Evolutionary conservation across 495 filamentous ascomycete species (phyloP).

Genomic region (Bathelium albidoporum): DNA sequence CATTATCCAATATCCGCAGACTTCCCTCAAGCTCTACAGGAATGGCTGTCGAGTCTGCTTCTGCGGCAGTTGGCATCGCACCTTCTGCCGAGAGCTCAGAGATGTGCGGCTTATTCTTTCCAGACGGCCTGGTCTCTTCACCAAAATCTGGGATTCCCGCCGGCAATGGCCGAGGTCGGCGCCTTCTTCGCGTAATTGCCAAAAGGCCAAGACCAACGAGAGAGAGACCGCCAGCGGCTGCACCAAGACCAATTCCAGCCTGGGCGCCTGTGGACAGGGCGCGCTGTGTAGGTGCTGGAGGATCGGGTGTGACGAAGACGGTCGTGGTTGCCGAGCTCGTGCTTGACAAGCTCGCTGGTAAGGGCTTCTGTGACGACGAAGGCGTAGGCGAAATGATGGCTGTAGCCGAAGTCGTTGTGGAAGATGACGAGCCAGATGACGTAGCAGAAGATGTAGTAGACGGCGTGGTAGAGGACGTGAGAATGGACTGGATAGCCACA

Average conservation of each 20-base stretch:
- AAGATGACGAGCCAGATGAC: no score
- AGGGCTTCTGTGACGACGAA: neutral
- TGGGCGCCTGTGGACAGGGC: neutral
- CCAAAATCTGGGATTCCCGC: neutral
- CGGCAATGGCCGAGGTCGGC: neutral
- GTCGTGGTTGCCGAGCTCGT: neutral
- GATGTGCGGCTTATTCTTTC: neutral
- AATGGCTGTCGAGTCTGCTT: neutral
- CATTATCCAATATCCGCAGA: no score
- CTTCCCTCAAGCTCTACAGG: neutral
- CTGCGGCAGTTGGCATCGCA: no score
- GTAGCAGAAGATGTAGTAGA: neutral
- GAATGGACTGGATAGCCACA: no score
- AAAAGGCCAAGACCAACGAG: neutral
- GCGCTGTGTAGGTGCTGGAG: neutral
- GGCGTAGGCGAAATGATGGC: neutral
- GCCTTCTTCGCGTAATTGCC: neutral
- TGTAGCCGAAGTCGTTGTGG: neutral
- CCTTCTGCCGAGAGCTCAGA: no score
- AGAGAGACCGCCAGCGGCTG: neutral
- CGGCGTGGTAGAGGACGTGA: neutral
- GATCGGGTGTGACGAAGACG: neutral
- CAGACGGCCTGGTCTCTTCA: neutral
- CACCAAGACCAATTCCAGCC: neutral
- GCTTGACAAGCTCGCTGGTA: neutral